Evolutionary conservation across 306 rosid species (phyloP), one percentile per base, ranked within the genome.

Genomic region (Luffa acutangula): DNA sequence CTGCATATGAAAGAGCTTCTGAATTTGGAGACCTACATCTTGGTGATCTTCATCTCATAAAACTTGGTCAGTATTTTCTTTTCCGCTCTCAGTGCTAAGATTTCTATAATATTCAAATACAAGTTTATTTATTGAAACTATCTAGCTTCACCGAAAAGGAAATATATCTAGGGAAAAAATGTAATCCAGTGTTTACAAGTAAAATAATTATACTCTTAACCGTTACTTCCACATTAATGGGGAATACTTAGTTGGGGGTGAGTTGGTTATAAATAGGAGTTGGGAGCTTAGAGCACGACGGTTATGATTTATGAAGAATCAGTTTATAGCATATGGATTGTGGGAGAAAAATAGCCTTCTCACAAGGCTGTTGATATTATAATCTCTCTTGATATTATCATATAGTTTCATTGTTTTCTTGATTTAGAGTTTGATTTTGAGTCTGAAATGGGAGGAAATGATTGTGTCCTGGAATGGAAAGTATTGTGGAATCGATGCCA

Each of bases 1-100:
- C 80, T 77, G 95, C 93, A 54, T 95, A 95, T 87, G 87, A 88
- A 83, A 90, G 81, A 73, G 97, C 97, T 81, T 86, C 93, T 81
- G 95, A 89, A 84, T 89, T 92, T 75, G 88, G 86, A 83, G 98
- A 95, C 79, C 89, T 95, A 78, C 97, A 92, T 87, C 96, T 89
- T 65, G 97, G 98, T 81, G 98, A 92, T 88, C 90, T 95, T 73
- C 98, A 95, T 87, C 97, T 92, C 80, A 51, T 91, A 80, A 85
- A 80, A 82, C 87, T 91, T 75, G 97, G 98, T 94, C 49, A 85
- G 92, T 83, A 51, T 65, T 58, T 64, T 2, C 64, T 36, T 63
- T 52, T 48, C 46, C 56, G 25, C 76, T 70, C 57, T 48, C 42
- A 8, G 60, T 73, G 14, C 76, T 73, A 9, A 6, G 60, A 73